Conservation (phyloP, 2,329 filamentous ascomycete genomes). For the Xylariaceae sp. region DNA sequence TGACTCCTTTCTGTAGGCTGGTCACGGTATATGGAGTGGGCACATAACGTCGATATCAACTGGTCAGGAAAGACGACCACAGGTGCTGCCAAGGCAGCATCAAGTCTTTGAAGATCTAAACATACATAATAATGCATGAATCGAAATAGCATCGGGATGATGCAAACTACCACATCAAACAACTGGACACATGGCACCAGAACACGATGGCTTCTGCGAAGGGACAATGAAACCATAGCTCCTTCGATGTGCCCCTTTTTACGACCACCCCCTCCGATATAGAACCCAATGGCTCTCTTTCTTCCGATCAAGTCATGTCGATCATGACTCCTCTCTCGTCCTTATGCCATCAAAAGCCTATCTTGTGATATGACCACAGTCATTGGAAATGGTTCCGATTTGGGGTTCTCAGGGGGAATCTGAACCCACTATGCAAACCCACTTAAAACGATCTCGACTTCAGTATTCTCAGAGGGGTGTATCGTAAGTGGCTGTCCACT, state of each 20-base stretch:
- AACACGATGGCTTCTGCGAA: background rate
- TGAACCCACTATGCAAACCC: background rate
- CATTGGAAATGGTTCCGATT: background rate
- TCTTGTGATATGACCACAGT: background rate
- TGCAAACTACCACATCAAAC: background rate
- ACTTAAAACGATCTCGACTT: too few relatives aligned
- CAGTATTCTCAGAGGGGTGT: too few relatives aligned
- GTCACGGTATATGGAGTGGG: slow-evolving; percentile 92
- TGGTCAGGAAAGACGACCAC: slow-evolving; percentile 57
- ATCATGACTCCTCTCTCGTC: background rate
- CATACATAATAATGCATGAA: background rate
- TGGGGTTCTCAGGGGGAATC: background rate
- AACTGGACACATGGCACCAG: background rate
- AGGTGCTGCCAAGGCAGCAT: slow-evolving; percentile 57
- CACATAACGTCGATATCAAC: slow-evolving; percentile 70
- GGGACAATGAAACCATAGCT: background rate
- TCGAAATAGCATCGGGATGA: background rate
- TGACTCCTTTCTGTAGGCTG: slow-evolving; percentile 56
- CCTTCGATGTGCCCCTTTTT: background rate
- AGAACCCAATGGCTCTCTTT: background rate
- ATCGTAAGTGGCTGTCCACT: too few relatives aligned
- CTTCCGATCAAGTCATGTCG: background rate
- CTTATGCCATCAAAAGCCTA: background rate
- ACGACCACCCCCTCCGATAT: background rate
- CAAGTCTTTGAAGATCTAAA: slow-evolving; percentile 36